These are phyloP conservation scores for Paramecium primaurelia DNA, from an alignment of 73 alveolate species.

Conservation along the genomic window DNA sequence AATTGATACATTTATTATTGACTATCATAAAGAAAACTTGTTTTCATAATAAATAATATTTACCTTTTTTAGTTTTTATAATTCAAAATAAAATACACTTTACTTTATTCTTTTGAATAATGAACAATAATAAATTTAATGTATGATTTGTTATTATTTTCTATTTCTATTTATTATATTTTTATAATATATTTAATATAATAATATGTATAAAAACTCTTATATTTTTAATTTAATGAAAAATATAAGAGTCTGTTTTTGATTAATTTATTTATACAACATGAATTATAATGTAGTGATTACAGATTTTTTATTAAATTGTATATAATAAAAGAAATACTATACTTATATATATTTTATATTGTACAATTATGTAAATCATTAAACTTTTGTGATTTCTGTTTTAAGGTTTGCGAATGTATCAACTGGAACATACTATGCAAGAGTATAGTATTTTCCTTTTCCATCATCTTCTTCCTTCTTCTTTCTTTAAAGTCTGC, in stretches of 20 bases:
- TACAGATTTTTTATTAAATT: too few species aligned
- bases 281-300: neutral
- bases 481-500: conserved; percentile 78
- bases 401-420: conserved; percentile 79
- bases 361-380: neutral
- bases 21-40: too few species aligned
- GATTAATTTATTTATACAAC: neutral
- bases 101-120: neutral
- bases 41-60: too few species aligned
- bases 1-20: too few species aligned
- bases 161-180: too few species aligned
- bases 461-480: conserved; percentile 92
- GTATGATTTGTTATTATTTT: too few species aligned
- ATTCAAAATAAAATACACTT: too few species aligned
- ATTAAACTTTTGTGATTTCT: conserved; percentile 73
- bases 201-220: too few species aligned
- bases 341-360: neutral
- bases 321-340: neutral
- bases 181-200: too few species aligned
- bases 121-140: too few species aligned
- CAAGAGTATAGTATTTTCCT: conserved; percentile 88
- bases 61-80: too few species aligned
- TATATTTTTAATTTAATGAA: too few species aligned
- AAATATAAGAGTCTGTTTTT: neutral
- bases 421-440: conserved; percentile 86